Evolutionary conservation across 163 green algal species (phyloP).

Genomic region (Volvox carteri): DNA sequence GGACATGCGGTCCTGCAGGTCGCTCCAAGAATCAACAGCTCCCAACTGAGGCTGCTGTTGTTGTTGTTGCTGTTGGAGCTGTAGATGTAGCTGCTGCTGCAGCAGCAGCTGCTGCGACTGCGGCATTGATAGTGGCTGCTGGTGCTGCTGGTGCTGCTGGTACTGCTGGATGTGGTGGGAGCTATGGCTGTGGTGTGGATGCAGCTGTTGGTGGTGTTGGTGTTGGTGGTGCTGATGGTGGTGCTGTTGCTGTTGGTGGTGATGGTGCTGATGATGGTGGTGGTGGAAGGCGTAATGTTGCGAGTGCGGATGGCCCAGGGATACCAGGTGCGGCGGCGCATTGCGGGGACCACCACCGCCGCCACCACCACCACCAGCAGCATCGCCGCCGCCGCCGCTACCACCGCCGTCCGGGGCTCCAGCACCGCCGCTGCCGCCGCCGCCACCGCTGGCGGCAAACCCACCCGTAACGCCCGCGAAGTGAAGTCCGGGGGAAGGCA

Average conservation of each 20-base stretch:
- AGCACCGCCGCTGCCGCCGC: not conserved
- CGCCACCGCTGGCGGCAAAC: not conserved
- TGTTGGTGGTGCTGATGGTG: not conserved
- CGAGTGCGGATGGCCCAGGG: slow-evolving; percentile 1
- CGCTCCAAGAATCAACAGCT: not conserved
- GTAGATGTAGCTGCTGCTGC: not conserved
- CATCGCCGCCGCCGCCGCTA: not conserved
- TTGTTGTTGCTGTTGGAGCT: too few species aligned
- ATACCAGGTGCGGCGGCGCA: slow-evolving; percentile 3
- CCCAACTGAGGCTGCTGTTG: not conserved
- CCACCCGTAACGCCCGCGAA: not conserved
- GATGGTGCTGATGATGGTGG: not conserved
- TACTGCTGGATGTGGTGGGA: not conserved
- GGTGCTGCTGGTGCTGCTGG: too few species aligned
- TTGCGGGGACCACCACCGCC: too few species aligned
- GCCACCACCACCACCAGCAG: not conserved
- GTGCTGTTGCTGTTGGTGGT: not conserved
- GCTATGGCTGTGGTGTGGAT: too few species aligned
- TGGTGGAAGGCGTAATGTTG: not conserved
- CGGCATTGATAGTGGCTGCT: not conserved
- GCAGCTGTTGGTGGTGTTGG: not conserved
- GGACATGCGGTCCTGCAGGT: not conserved
- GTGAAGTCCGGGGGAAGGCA: too few species aligned
- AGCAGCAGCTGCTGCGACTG: not conserved
- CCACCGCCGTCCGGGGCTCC: not conserved